Evolutionary conservation across 148 eudicot genomes (phyloP), one percentile per base, ranked within the genome.

Genomic region (Spergularia marina): DNA sequence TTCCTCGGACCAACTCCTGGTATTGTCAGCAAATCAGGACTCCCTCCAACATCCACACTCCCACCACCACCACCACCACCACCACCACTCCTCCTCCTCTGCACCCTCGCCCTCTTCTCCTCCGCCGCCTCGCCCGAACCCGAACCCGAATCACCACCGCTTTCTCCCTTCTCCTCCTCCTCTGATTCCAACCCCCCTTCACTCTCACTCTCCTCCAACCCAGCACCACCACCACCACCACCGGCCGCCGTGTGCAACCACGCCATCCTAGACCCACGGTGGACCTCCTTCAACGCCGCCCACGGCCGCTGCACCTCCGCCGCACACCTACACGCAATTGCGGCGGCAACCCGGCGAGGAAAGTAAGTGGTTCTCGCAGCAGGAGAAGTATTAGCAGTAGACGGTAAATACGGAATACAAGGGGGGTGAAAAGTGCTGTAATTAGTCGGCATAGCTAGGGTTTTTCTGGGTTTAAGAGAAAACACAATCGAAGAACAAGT

Each of bases 1-100:
- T 94, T 94, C 83, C 97, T 94, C 12, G 93, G 98, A 56, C 98
- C 98, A n/a, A 94, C 97, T 0, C 98, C 98, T 0, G 98, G 98
- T 70, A 94, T 91, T n/a, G 85, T 83, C 87, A 94, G 53, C 91
- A 94, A 94, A 87, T 94, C 98, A 3, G 89, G 88, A 47, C 72
- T 88, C 10, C 76, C 82, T 0, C 65, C 74, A 9, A 75, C 30
- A 72, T 51, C 73, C 4, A 53, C 59, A 49, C 8, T 77, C n/a
- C 40, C 80, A 39, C 63, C 78, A 10, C 53, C 74, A 21, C 73
- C 77, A 23, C 60, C 77, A 23, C 60, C 76, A 64, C 68, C 49
- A 25, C 74, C 65, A 64, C 68, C 70, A 78, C 86, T 87, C 41
- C 77, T 80, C 87, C 91, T 84, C 80, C 89, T 83, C 74, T 78